Evolutionary conservation across 768 basidiomycete genomes (phyloP), one percentile per base, ranked within the genome.

Genomic region (Tubosaeta brunneosetosa): DNA sequence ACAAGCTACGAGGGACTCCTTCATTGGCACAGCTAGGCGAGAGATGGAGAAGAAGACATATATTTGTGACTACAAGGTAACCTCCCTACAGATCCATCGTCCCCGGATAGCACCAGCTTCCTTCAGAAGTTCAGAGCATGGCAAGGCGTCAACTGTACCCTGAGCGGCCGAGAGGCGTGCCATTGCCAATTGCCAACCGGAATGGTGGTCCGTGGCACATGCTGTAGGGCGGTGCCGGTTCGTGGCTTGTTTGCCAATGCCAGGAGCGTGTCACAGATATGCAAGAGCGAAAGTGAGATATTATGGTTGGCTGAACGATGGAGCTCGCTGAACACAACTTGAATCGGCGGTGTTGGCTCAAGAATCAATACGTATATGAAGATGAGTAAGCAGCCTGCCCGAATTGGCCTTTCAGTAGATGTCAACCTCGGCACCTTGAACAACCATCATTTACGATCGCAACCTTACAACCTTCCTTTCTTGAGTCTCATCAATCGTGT

Each of bases 141-240:
- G 50, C 7, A 10, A 32, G 3, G 54, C 14, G 26, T 50, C 16
- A 33, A 14, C 14, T 22, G 22, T 29, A 29, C 29, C 29, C 29
- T 29, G 29, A 29, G 29, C 29, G 16, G 22, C 36, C 26, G 5
- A n/a, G 22, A 36, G 47, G 36, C 31, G 36, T 47, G 38, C 11
- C 41, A 52, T 49, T 64, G 51, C 43, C 43, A 64, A 58, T 61
- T 55, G 56, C 33, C 48, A 49, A 22, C 22, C 22, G 22, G 22
- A 3, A 22, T 22, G 3, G 22, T 22, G 22, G 22, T 22, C 22
- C 22, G 17, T 22, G 22, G 11, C 9, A n/a, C 55, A 55, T 43
- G 56, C 52, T 55, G 49, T 54, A 10, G 25, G 12, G 38, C 38
- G n/a, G n/a, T 33, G 32, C 11, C 12, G 12, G 12, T 16, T 19